Evolutionary conservation across 192 early-diverging fungal genomes (phyloP).

Genomic region (Funneliformis geosporum): DNA sequence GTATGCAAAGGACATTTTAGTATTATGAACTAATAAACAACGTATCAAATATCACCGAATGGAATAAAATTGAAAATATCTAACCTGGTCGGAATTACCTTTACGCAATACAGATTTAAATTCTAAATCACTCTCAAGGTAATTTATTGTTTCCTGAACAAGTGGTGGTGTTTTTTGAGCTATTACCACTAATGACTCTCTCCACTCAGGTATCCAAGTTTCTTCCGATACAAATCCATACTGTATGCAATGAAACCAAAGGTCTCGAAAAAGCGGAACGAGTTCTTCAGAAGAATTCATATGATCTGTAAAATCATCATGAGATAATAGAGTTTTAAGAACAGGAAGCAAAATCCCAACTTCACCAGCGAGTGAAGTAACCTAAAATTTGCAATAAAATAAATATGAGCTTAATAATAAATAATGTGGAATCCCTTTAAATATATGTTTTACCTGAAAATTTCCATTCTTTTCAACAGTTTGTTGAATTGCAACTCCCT

Average conservation of each 20-base stretch:
- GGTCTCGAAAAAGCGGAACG: conserved; percentile 76
- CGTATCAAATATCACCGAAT: background rate
- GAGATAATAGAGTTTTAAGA: conserved; percentile 58
- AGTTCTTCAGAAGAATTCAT: conserved; percentile 60
- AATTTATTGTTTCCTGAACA: conserved; percentile 70
- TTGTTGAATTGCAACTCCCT: conserved; percentile 58
- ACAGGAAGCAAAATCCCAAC: conserved; percentile 64
- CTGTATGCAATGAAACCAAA: conserved; percentile 88
- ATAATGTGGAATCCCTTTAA: background rate
- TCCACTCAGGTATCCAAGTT: conserved; percentile 77
- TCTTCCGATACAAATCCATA: conserved; percentile 75
- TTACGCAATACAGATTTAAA: conserved; percentile 80
- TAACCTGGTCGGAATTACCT: conserved; percentile 50
- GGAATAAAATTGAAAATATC: background rate
- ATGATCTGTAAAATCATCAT: conserved; percentile 60
- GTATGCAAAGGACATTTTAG: background rate
- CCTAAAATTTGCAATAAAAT: conserved; percentile 9
- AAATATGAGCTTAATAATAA: background rate
- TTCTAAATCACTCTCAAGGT: conserved; percentile 85
- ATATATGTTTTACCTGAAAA: conserved; percentile 35
- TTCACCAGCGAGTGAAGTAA: conserved; percentile 49
- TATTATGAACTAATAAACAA: background rate
- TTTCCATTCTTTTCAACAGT: conserved; percentile 45
- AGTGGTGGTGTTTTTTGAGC: conserved; percentile 86
- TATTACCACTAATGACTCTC: conserved; percentile 64